A percentile compares a stretch with the other conserved stretches of the same genome.
phyloP scores from a whole-genome alignment of 176 grass and related monocot genomes.

The Paspalum vaginatum region DNA sequence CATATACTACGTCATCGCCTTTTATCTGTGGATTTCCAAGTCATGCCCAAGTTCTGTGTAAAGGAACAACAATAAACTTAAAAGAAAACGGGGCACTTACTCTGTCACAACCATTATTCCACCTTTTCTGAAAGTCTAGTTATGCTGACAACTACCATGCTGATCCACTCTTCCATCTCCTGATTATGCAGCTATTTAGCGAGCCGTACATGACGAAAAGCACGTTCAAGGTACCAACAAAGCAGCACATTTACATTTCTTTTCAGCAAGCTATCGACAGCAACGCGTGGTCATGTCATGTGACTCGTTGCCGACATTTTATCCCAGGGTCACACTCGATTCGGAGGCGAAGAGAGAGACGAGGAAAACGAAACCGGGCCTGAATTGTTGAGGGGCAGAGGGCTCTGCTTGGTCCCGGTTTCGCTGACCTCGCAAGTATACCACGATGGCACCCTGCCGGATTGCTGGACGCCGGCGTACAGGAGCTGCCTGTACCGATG shows the following conservation, averaged over 20 bases:
- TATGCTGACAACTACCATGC: constrained; percentile 9
- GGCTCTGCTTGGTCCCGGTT: constrained; percentile 71
- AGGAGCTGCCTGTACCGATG: constrained; percentile 53
- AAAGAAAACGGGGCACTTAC: neutral
- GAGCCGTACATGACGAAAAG: constrained; percentile 57
- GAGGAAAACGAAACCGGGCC: constrained; percentile 39
- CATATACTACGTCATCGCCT: neutral
- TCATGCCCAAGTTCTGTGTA: constrained; percentile 21
- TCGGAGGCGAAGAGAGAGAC: constrained; percentile 41
- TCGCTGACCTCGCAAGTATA: constrained; percentile 55
- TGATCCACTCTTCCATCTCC: constrained; percentile 1
- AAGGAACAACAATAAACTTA: constrained; percentile 28
- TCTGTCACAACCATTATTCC: constrained; percentile 4
- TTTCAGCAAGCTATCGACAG: neutral
- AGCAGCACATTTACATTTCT: neutral
- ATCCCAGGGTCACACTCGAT: constrained; percentile 43
- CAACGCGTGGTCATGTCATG: neutral
- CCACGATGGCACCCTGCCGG: constrained; percentile 47
- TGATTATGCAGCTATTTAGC: constrained; percentile 70
- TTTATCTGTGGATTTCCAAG: constrained; percentile 32
- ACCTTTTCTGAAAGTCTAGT: constrained; percentile 30
- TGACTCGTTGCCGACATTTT: neutral
- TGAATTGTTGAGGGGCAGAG: constrained; percentile 66
- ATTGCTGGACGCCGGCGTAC: constrained; percentile 64
- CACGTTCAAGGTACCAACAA: constrained; percentile 55